Evolutionary conservation across 2,329 filamentous ascomycete genomes (phyloP).

Genomic region (Chalara sp.): DNA sequence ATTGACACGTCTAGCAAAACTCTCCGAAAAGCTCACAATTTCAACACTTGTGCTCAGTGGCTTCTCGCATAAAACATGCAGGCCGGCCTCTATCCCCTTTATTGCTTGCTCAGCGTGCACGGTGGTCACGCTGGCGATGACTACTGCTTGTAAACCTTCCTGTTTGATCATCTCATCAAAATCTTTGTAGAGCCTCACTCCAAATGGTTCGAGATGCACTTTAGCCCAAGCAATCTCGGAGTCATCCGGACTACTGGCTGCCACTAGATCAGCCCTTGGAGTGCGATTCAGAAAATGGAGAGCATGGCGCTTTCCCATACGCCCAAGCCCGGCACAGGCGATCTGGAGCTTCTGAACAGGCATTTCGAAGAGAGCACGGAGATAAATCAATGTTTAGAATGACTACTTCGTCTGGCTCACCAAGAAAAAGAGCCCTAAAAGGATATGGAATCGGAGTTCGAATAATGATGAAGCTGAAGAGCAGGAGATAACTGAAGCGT

Average conservation of each 20-base stretch:
- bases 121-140: slow-evolving; percentile 37
- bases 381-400: too few species aligned
- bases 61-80: slow-evolving; percentile 55
- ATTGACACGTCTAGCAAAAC: not conserved
- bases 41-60: slow-evolving; percentile 52
- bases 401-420: too few species aligned
- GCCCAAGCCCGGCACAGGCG: slow-evolving; percentile 42
- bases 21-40: slow-evolving; percentile 37
- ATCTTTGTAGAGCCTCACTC: slow-evolving; percentile 36
- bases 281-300: slow-evolving; percentile 39
- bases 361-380: not conserved
- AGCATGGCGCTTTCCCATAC: slow-evolving; percentile 47
- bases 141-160: slow-evolving; percentile 35
- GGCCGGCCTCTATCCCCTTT: slow-evolving; percentile 44
- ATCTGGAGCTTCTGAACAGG: slow-evolving; percentile 30
- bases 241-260: slow-evolving; percentile 40
- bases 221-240: slow-evolving; percentile 38
- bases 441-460: too few species aligned
- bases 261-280: slow-evolving; percentile 41
- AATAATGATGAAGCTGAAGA: too few species aligned
- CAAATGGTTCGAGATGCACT: slow-evolving; percentile 35
- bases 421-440: too few species aligned
- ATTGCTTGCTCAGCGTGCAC: slow-evolving; percentile 52
- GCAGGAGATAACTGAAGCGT: too few species aligned
- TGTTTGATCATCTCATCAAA: slow-evolving; percentile 40